Conservation (phyloP, 2,329 filamentous ascomycete genomes). For the Aurifilum marmelostoma region DNA sequence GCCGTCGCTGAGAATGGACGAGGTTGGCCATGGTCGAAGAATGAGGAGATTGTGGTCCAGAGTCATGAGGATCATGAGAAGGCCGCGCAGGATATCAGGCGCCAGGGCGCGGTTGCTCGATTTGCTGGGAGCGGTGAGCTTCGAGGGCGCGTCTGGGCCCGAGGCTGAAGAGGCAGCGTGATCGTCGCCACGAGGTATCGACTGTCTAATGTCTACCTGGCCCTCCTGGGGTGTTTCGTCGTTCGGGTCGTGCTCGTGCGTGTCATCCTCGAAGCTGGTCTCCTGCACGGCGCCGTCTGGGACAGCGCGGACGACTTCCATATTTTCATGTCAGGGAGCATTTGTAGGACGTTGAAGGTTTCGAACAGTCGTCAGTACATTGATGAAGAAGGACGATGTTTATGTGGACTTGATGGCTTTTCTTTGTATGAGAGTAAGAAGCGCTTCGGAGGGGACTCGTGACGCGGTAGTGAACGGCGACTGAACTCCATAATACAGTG, state of each 20-base stretch:
- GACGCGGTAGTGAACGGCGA: neutral
- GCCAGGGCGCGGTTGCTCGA: constrained; percentile 41
- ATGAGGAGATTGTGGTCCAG: constrained; percentile 45
- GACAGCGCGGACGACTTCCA: constrained; percentile 19
- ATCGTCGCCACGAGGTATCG: no score
- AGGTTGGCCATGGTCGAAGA: constrained; percentile 47
- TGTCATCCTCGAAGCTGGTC: constrained; percentile 31
- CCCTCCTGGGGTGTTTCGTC: constrained; percentile 6
- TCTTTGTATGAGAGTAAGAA: neutral
- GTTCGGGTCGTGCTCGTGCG: constrained; percentile 14
- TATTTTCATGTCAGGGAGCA: neutral
- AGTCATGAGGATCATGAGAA: constrained; percentile 50
- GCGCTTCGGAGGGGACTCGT: neutral
- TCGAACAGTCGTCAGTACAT: no score
- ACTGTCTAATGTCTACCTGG: neutral
- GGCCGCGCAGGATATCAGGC: constrained; percentile 49
- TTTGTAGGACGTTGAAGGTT: neutral
- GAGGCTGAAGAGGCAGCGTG: neutral
- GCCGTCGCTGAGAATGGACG: constrained; percentile 39
- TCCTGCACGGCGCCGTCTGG: constrained; percentile 30
- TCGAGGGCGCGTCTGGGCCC: neutral
- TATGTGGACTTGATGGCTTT: neutral
- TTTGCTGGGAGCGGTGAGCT: constrained; percentile 15
- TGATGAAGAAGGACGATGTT: neutral
- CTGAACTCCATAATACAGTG: neutral